Base-by-base conservation (phyloP, 2,329 filamentous ascomycete genomes). In the Didymella keratinophila region DNA sequence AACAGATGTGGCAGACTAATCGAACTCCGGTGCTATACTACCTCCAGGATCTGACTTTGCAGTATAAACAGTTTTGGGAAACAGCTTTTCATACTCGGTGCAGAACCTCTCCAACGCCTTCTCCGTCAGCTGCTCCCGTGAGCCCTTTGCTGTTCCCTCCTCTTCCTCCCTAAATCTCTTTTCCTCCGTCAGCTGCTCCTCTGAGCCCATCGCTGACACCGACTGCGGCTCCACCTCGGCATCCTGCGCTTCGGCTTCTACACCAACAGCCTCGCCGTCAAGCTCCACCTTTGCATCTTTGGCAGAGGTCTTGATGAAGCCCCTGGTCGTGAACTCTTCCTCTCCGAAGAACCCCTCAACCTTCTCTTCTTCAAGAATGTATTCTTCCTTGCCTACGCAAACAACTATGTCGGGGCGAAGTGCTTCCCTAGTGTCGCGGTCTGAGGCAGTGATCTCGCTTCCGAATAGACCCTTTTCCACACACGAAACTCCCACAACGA, bases 401-500 rank as follows among this genome's bases (percentile, higher is more conserved):
- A 64, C 48, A 3, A 43, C 34, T 21, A 66, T 28, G 5, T 58
- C 56, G 14, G 18, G 11, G 14, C 44, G 52, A 34, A 66, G 46
- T 20, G 52, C 37, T 48, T 62, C 49, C 1, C 61, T 43, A 20
- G 42, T 54, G n/a, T 53, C 39, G 34, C 59, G 52, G 27, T 66
- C 63, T 28, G 56, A 53, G 36, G 42, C 52, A 45, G 64, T 45
- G n/a, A 39, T 54, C 37, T 62, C 61, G 7, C 20, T 46, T 21
- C 52, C 44, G n/a, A 56, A 66, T 36, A 66, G 34, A 8, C 55
- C 55, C 20, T 21, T 49, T 46, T 64, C 61, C 23, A 56, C 49
- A 51, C 62, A 64, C 18, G 53, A 55, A 45, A 57, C 37, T 4
- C 63, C 63, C n/a, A 60, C 50, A 27, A 52, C 42, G 11, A 66